phyloP scores from a whole-genome alignment of 331 rosid species.

The Dryas integrifolia region DNA sequence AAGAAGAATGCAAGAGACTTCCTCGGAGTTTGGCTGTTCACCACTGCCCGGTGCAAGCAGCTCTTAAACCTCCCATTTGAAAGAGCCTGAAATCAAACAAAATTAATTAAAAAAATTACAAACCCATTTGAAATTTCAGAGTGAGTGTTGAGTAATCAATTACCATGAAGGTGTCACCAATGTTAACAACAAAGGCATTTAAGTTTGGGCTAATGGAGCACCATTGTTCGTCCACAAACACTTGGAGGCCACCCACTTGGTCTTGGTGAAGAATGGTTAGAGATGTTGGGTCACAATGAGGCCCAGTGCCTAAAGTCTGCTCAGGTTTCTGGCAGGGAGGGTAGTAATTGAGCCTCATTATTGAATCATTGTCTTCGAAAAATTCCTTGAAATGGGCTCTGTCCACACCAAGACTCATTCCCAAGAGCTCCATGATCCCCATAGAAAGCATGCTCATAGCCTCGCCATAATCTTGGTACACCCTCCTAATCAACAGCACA shows the following conservation, averaged over 20 bases:
- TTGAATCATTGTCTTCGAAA: conserved; percentile 69
- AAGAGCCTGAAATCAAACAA: conserved; percentile 51
- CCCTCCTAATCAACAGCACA: conserved; percentile 36
- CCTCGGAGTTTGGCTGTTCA: conserved; percentile 60
- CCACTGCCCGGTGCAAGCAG: conserved; percentile 93
- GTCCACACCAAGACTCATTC: conserved; percentile 69
- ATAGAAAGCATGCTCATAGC: conserved; percentile 69
- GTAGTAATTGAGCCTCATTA: conserved; percentile 88
- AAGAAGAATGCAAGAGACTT: conserved; percentile 86
- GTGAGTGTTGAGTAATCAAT: background rate
- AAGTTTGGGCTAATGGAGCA: conserved; percentile 59
- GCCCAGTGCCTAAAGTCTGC: conserved; percentile 83
- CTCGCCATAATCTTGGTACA: conserved; percentile 70
- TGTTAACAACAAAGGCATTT: conserved; percentile 84
- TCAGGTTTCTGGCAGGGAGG: conserved; percentile 89
- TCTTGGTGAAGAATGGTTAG: conserved; percentile 92
- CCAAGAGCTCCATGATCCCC: conserved; percentile 90
- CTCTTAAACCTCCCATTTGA: conserved; percentile 90
- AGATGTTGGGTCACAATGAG: conserved; percentile 97
- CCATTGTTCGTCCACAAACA: conserved; percentile 79
- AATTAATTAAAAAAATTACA: background rate
- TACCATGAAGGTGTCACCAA: conserved; percentile 99
- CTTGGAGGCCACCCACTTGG: conserved; percentile 87
- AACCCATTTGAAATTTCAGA: too few species aligned
- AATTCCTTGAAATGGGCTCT: conserved; percentile 49